These are phyloP conservation scores for Echinosophora koreensis DNA, from an alignment of 306 rosid species.

Conservation along the genomic window DNA sequence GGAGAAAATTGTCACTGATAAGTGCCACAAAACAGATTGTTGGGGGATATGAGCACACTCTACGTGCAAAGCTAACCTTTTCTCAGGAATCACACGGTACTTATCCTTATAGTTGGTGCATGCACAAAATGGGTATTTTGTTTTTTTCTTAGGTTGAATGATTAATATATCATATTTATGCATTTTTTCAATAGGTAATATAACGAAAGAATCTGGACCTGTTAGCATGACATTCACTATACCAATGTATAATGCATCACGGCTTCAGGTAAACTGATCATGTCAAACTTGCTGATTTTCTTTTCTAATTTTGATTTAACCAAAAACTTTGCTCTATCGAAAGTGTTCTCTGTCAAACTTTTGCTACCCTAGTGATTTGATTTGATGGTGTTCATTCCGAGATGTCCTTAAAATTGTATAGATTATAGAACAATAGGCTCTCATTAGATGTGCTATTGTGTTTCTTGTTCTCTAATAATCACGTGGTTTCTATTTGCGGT, in stretches of 20 bases:
- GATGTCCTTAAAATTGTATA: constrained; percentile 18
- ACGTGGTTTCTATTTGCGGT: neutral
- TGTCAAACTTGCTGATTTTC: constrained; percentile 28
- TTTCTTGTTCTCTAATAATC: no score
- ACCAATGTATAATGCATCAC: constrained; percentile 82
- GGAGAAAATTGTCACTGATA: constrained; percentile 49
- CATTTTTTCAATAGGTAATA: constrained; percentile 62
- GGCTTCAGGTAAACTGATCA: constrained; percentile 69
- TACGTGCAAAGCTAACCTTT: constrained; percentile 83
- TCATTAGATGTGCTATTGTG: neutral
- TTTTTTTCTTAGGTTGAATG: constrained; percentile 27
- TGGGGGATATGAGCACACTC: constrained; percentile 84
- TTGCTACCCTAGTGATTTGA: constrained; percentile 34
- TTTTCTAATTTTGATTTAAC: constrained; percentile 33
- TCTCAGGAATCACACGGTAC: constrained; percentile 78
- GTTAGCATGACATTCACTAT: constrained; percentile 92
- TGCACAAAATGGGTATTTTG: constrained; percentile 30
- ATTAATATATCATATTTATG: constrained; percentile 38
- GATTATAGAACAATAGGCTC: constrained; percentile 27
- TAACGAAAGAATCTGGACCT: constrained; percentile 85
- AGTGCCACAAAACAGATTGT: constrained; percentile 63
- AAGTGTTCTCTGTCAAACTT: neutral
- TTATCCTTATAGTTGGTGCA: constrained; percentile 20
- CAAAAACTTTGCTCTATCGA: constrained; percentile 11
- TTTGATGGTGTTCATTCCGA: constrained; percentile 7